Evolutionary conservation across 441 rosid genomes (phyloP), one percentile per base, ranked within the genome.

Genomic region (Euphorbia corollata): DNA sequence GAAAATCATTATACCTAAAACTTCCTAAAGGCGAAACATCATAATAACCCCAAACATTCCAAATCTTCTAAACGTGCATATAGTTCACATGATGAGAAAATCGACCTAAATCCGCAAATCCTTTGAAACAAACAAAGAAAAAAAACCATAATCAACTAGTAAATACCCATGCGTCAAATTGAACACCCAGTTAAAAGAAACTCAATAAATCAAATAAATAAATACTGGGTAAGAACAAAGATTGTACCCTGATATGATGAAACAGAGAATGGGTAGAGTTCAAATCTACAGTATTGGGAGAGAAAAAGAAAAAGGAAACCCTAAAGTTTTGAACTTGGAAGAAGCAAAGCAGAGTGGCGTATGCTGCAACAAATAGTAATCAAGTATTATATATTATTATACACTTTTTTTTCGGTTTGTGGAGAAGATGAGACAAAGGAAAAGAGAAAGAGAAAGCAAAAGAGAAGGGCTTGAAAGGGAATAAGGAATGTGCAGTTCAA

Each of bases 381-480:
- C 2, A 27, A 30, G 41, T 36, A 5, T 36, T 36, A 36, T 2
- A 36, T 39, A 23, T n/a, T 45, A 56, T 43, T 59, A 27, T 23
- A 18, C 39, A 12, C 48, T 63, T 59, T 65, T 72, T 73, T 56
- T 63, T 67, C 61, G 62, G 15, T 61, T 54, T 72, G 73, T 59
- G 79, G 72, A 75, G 72, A 73, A 36, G 41, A 36, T 74, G 77
- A 75, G 79, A 75, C 75, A 72, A 75, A 72, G 53, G 64, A 69
- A 61, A 62, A 39, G 47, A 30, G 55, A 72, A 48, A 54, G 66
- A 24, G 24, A 72, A 59, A 58, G 82, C 73, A 45, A 74, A 70
- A 65, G 59, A 43, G 15, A 41, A 6, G 65, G 68, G 67, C 63
- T 32, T 34, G 73, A 74, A 69, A 69, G 63, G 15, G 73, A n/a